Evolutionary conservation across 106 monocot genomes (phyloP).

Genomic region (Phalaenopsis aphrodite): DNA sequence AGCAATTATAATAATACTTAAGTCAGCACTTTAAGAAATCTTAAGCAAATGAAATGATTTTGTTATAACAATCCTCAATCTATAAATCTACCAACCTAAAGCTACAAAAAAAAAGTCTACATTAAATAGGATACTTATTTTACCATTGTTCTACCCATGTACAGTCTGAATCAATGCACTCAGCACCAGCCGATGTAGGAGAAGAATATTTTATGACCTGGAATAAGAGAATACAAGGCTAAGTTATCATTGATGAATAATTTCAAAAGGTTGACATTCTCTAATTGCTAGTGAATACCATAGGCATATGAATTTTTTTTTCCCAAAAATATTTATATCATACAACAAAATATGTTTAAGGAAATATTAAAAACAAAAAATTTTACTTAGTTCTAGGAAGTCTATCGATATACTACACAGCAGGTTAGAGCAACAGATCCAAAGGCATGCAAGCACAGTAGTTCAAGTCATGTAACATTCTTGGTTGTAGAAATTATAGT

Average conservation of each 20-base stretch:
- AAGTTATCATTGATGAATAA: not conserved
- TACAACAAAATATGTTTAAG: not conserved
- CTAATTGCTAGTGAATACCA: not conserved
- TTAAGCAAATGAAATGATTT: no score
- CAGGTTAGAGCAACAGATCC: no score
- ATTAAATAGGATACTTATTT: not conserved
- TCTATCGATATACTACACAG: not conserved
- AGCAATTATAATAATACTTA: not conserved
- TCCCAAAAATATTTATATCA: not conserved
- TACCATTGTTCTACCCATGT: constrained; percentile 30
- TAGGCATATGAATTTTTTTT: not conserved
- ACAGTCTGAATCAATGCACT: constrained; percentile 24
- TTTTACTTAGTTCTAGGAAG: not conserved
- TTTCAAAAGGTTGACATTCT: not conserved
- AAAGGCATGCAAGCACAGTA: no score
- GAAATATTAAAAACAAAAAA: not conserved
- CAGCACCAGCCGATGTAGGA: constrained; percentile 25
- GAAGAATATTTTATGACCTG: constrained; percentile 33
- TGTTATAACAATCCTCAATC: not conserved
- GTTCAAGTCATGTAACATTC: no score
- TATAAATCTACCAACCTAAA: not conserved
- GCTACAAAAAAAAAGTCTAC: not conserved
- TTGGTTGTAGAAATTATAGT: no score
- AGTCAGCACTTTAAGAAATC: no score
- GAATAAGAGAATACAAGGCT: not conserved